Conservation (phyloP, 495 filamentous ascomycete species). For the Lophiotrema nucula region DNA sequence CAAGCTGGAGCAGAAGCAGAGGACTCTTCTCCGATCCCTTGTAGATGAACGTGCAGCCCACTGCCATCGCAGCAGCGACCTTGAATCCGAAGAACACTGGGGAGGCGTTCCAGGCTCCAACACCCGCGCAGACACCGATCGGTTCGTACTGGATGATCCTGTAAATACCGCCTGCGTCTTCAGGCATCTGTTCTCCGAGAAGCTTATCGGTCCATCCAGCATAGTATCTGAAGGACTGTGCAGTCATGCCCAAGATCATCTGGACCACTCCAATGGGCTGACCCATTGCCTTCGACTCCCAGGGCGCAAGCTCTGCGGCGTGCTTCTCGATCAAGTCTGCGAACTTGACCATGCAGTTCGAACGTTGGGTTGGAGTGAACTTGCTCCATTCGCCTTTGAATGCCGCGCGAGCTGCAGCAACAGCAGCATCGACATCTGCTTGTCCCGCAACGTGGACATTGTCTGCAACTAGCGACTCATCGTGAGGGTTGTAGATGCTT, state of each 20-base stretch:
- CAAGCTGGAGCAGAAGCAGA: constrained; percentile 31
- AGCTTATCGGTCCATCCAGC: constrained; percentile 36
- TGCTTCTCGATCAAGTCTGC: constrained; percentile 30
- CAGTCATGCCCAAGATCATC: constrained; percentile 2
- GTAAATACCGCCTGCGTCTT: constrained; percentile 39
- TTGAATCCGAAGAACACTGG: constrained; percentile 36
- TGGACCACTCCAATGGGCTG: constrained; percentile 15
- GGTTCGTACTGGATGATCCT: constrained; percentile 45
- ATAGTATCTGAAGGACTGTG: constrained; percentile 25
- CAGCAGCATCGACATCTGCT: constrained; percentile 34
- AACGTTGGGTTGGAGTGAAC: constrained; percentile 11
- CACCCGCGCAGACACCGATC: constrained; percentile 41
- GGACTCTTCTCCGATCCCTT: constrained; percentile 43
- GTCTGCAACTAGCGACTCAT: constrained; percentile 30
- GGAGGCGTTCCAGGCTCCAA: constrained; percentile 43
- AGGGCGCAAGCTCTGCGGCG: constrained; percentile 21
- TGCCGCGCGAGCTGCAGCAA: constrained; percentile 30
- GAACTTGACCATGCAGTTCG: constrained; percentile 29
- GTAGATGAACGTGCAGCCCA: constrained; percentile 42
- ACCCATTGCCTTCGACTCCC: constrained; percentile 28
- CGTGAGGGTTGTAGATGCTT: constrained; percentile 28
- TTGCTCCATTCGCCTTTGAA: constrained; percentile 32
- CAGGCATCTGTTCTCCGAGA: constrained; percentile 24
- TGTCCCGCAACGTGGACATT: constrained; percentile 32
- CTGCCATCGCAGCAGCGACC: constrained; percentile 38